Percentiles rank a stretch among this genome's conserved stretches.
phyloP scores from a whole-genome alignment of 192 early-diverging fungal genomes.

The Oehlia diaphana region DNA sequence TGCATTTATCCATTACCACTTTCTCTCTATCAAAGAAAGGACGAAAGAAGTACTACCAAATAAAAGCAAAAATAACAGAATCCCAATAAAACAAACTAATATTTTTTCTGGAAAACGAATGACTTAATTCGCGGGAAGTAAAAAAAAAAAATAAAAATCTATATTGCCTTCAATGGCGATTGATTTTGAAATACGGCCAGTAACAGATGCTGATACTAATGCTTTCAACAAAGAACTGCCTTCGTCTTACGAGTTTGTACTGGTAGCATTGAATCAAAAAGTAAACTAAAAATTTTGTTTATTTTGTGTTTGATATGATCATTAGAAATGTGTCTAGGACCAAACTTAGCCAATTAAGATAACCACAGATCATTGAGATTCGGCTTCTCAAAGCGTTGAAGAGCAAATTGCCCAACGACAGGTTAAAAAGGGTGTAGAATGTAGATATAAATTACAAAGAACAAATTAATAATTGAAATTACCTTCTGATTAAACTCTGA shows the following conservation, averaged over 20 bases:
- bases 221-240: conserved; percentile 8
- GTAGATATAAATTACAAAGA: conserved; percentile 1
- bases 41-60: not conserved
- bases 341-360: not conserved
- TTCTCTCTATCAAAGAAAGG: conserved; percentile 13
- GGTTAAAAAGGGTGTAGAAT: conserved; percentile 14
- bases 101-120: not conserved
- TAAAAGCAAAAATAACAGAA: not conserved
- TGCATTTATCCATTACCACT: conserved; percentile 15
- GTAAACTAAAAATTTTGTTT: conserved; percentile 9
- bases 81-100: not conserved
- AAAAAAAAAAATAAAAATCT: conserved; percentile 8
- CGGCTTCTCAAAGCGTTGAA: conserved; percentile 5
- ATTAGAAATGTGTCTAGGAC: not conserved
- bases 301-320: conserved; percentile 11
- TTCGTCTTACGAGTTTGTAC: conserved; percentile 2
- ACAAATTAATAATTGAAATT: conserved; percentile 12
- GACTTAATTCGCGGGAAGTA: not conserved
- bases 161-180: conserved; percentile 13
- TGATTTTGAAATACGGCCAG: conserved; percentile 11
- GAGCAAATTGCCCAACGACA: conserved; percentile 8
- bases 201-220: not conserved
- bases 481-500: conserved; percentile 77
- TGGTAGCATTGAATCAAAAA: conserved; percentile 22
- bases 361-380: conserved; percentile 13